Conservation (phyloP, 768 basidiomycete species). For the Trametes cingulata region DNA sequence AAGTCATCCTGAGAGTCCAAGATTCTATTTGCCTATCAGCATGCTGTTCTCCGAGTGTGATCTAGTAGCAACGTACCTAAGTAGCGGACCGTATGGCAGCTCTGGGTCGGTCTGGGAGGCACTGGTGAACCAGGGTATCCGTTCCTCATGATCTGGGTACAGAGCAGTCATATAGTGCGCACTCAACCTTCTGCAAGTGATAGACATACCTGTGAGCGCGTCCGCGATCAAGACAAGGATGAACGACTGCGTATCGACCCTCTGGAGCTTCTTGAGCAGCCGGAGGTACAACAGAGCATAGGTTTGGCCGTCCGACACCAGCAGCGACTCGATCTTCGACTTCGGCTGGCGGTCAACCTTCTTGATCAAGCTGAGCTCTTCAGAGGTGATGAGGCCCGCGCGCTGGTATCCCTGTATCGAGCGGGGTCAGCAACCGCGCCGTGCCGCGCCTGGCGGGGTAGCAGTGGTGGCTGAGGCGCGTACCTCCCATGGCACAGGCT, state of each 20-base stretch:
- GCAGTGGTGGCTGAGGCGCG: conserved; percentile 22
- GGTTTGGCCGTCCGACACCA: conserved; percentile 77
- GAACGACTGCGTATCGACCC: conserved; percentile 86
- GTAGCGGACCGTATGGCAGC: conserved; percentile 76
- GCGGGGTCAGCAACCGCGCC: conserved; percentile 24
- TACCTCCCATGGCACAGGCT: conserved; percentile 97
- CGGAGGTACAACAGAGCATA: conserved; percentile 91
- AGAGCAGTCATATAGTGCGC: neutral
- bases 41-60: neutral
- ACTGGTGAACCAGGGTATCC: conserved; percentile 72
- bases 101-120: conserved; percentile 69
- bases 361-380: conserved; percentile 88
- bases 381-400: conserved; percentile 83
- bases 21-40: conserved; percentile 45
- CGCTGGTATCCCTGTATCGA: conserved; percentile 85
- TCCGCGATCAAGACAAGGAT: conserved; percentile 88
- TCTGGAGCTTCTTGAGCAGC: conserved; percentile 81
- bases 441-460: too few relatives aligned
- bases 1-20: conserved; percentile 91
- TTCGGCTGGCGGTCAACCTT: conserved; percentile 82
- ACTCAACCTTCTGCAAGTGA: neutral
- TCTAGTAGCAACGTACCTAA: conserved; percentile 50
- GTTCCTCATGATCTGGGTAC: conserved; percentile 78
- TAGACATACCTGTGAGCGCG: conserved; percentile 69
- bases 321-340: conserved; percentile 71